Percentiles rank a stretch among this genome's conserved stretches.
phyloP scores from a whole-genome alignment of 1,284 basidiomycete genomes.

The Sphaerobolus stellatus region DNA sequence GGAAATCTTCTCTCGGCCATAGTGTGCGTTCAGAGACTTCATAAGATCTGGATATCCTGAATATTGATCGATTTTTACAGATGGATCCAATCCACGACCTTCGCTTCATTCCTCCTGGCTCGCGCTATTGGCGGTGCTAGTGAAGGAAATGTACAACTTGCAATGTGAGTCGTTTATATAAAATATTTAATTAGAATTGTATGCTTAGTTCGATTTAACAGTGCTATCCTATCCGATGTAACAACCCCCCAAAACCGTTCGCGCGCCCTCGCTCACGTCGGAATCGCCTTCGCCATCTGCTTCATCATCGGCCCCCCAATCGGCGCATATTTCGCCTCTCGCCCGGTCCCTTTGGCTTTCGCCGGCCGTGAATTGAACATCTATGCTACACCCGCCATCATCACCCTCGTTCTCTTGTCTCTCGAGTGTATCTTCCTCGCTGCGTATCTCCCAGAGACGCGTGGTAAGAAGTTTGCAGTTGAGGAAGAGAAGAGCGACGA shows the following conservation, averaged over 20 bases:
- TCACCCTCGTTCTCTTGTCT: constrained; percentile 71
- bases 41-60: constrained; percentile 3
- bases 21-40: constrained; percentile 51
- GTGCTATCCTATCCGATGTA: constrained; percentile 88
- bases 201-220: constrained; percentile 29
- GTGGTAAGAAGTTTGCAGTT: constrained; percentile 40
- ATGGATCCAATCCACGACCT: constrained; percentile 86
- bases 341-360: constrained; percentile 58
- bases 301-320: constrained; percentile 86
- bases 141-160: constrained; percentile 84
- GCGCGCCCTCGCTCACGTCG: constrained; percentile 84
- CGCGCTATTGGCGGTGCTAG: constrained; percentile 85
- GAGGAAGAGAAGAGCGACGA: constrained; percentile 25
- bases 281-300: constrained; percentile 91
- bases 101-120: constrained; percentile 85
- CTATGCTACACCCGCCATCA: constrained; percentile 79
- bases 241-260: constrained; percentile 75
- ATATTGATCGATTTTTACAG: constrained; percentile 35
- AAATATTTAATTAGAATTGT: background rate
- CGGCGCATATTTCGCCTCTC: constrained; percentile 77
- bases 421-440: constrained; percentile 72
- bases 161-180: constrained; percentile 53
- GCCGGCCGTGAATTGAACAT: constrained; percentile 70
- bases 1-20: constrained; percentile 88
- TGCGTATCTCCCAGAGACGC: constrained; percentile 77